A percentile compares a stretch with the other conserved stretches of the same genome.
Evolutionary conservation across 345 rosid species (phyloP).

Genomic region (Cardamine resedifolia): DNA sequence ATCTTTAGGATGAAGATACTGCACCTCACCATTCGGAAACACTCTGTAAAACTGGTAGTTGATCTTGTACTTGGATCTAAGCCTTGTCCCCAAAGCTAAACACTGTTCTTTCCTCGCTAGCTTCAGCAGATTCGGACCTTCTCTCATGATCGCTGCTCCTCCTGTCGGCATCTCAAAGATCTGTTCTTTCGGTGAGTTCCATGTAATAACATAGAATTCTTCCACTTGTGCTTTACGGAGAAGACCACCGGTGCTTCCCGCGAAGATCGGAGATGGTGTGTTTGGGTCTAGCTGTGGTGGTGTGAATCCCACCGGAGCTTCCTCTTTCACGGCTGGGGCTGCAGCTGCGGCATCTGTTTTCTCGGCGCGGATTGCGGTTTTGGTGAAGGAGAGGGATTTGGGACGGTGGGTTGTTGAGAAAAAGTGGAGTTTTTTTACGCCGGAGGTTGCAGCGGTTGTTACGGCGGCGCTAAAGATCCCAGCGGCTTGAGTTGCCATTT

Average conservation of each 20-base stretch:
- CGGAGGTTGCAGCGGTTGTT: slow-evolving; percentile 47
- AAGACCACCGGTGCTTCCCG: slow-evolving; percentile 86
- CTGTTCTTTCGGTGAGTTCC: slow-evolving; percentile 94
- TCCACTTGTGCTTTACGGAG: slow-evolving; percentile 82
- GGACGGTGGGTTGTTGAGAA: slow-evolving; percentile 49
- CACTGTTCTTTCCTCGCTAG: slow-evolving; percentile 96
- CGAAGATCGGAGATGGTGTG: slow-evolving; percentile 92
- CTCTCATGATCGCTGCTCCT: slow-evolving; percentile 93
- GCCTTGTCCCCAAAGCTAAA: slow-evolving; percentile 82
- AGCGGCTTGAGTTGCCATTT: slow-evolving; percentile 77
- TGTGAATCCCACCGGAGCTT: slow-evolving; percentile 82
- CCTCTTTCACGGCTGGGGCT: slow-evolving; percentile 37
- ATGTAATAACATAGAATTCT: slow-evolving; percentile 91
- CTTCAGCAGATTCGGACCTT: slow-evolving; percentile 90
- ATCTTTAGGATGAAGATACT: slow-evolving; percentile 91
- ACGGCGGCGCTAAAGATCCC: slow-evolving; percentile 59
- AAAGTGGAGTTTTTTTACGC: slow-evolving; percentile 41
- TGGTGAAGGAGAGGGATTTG: slow-evolving; percentile 43
- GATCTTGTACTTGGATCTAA: slow-evolving; percentile 97
- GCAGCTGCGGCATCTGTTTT: slow-evolving; percentile 45
- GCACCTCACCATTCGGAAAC: slow-evolving; percentile 91
- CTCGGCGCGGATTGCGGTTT: slow-evolving; percentile 40
- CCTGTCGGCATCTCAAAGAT: slow-evolving; percentile 97
- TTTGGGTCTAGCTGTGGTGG: slow-evolving; percentile 78
- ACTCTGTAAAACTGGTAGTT: slow-evolving; percentile 94